Evolutionary conservation across 768 basidiomycete genomes (phyloP).

Genomic region (Agrocybe pediades): DNA sequence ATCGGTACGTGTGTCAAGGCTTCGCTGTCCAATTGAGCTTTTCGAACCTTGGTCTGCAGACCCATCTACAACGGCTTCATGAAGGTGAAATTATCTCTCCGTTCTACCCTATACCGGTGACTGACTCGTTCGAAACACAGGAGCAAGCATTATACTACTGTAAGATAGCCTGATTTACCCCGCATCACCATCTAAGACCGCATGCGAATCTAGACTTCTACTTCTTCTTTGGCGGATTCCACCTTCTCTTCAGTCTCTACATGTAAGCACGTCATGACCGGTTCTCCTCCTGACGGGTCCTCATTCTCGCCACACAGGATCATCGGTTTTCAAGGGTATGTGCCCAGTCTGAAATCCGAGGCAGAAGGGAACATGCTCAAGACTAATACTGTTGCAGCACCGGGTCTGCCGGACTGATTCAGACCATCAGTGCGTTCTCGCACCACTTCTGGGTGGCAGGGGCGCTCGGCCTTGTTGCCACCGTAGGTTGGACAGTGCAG

Average conservation of each 20-base stretch:
- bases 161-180: conserved; percentile 41
- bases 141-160: conserved; percentile 95
- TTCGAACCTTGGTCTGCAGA: conserved; percentile 38
- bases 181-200: conserved; percentile 27
- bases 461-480: conserved; percentile 78
- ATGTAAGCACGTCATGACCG: conserved; percentile 56
- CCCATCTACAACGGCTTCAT: conserved; percentile 98
- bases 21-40: conserved; percentile 9
- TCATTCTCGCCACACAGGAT: conserved; percentile 60
- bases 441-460: conserved; percentile 76
- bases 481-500: conserved; percentile 87
- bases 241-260: conserved; percentile 90
- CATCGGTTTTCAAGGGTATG: conserved; percentile 87
- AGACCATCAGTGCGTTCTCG: conserved; percentile 82
- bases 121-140: conserved; percentile 41
- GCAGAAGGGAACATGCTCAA: conserved; percentile 24
- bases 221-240: conserved; percentile 96
- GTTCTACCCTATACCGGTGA: conserved; percentile 17
- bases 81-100: conserved; percentile 61
- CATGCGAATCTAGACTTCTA: conserved; percentile 72
- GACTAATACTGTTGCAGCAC: conserved; percentile 51
- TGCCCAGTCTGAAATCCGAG: conserved; percentile 31
- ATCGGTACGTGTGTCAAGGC: conserved; percentile 60
- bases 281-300: conserved; percentile 27
- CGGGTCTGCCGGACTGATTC: conserved; percentile 93